phyloP scores from a whole-genome alignment of 129 eudicot genomes.

The Arctium minus region DNA sequence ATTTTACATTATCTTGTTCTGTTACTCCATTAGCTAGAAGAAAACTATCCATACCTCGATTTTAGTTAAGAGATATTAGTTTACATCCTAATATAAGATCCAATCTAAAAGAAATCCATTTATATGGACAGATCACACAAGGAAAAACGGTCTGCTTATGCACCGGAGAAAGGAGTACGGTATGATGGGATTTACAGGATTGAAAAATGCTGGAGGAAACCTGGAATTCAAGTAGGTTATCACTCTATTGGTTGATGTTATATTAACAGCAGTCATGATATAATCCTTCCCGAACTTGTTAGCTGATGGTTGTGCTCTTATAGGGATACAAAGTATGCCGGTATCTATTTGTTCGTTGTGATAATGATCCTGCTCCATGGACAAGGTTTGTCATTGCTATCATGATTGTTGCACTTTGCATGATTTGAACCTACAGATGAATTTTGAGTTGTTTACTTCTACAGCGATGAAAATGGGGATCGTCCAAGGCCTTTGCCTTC shows the following conservation, averaged over 20 bases:
- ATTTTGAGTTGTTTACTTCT: not conserved
- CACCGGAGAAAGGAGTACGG: conserved; percentile 79
- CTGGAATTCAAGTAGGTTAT: conserved; percentile 51
- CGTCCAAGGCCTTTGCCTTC: conserved; percentile 60
- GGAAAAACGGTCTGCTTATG: conserved; percentile 87
- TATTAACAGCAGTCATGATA: not conserved
- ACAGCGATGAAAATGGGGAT: conserved; percentile 79
- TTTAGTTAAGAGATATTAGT: not conserved
- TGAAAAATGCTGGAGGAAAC: conserved; percentile 81
- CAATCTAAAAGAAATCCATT: not conserved
- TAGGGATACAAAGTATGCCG: conserved; percentile 77
- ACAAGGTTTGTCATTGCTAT: conserved; percentile 54
- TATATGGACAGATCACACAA: conserved; percentile 63
- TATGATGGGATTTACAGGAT: conserved; percentile 82
- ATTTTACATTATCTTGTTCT: not conserved
- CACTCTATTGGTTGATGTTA: not conserved
- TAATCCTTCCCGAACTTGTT: not conserved
- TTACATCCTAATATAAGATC: not conserved
- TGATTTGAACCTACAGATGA: not conserved
- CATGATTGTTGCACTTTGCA: not conserved
- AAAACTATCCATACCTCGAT: not conserved
- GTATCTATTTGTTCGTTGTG: conserved; percentile 81
- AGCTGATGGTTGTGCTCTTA: not conserved
- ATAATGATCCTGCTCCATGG: conserved; percentile 96
- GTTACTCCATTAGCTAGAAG: not conserved